Evolutionary conservation across 1,284 basidiomycete genomes (phyloP).

Genomic region (Heterobasidion occidentale): DNA sequence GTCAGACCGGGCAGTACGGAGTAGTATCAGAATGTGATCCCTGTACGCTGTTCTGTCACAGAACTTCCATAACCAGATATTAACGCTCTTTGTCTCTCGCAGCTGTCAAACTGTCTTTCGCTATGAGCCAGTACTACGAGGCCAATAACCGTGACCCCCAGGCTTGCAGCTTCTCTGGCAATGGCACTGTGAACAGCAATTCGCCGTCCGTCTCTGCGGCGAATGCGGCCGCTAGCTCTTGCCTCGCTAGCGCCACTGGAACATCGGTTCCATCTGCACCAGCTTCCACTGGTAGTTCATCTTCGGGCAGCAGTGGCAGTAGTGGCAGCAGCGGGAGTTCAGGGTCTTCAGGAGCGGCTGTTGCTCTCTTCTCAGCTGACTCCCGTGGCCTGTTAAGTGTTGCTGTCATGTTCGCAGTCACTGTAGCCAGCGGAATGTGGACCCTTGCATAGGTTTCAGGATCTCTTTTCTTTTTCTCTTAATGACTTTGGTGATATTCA

Average conservation of each 20-base stretch:
- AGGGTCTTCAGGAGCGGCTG: constrained; percentile 19
- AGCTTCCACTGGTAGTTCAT: constrained; percentile 15
- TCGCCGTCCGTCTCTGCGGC: constrained; percentile 49
- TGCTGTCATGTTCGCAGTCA: constrained; percentile 26
- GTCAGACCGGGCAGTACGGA: constrained; percentile 72
- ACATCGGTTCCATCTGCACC: constrained; percentile 62
- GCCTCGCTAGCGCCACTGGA: constrained; percentile 60
- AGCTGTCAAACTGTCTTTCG: constrained; percentile 77
- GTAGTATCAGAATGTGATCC: constrained; percentile 69
- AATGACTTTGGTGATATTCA: background rate
- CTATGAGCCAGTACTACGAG: constrained; percentile 78
- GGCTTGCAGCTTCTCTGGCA: constrained; percentile 75
- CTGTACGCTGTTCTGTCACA: constrained; percentile 33
- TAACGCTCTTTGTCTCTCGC: constrained; percentile 15
- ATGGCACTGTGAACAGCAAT: constrained; percentile 67
- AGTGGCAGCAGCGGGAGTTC: constrained; percentile 12
- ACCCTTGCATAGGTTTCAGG: constrained; percentile 17
- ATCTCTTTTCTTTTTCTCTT: background rate
- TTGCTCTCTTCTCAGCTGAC: constrained; percentile 16
- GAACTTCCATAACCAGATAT: constrained; percentile 8
- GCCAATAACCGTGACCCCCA: constrained; percentile 46
- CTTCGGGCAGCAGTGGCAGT: constrained; percentile 13
- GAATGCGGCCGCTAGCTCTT: constrained; percentile 58
- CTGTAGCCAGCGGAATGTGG: constrained; percentile 21
- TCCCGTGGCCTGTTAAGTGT: constrained; percentile 34